These are phyloP conservation scores for Ceratobasidium sp. DNA, from an alignment of 1,284 basidiomycete species.

Conservation along the genomic window DNA sequence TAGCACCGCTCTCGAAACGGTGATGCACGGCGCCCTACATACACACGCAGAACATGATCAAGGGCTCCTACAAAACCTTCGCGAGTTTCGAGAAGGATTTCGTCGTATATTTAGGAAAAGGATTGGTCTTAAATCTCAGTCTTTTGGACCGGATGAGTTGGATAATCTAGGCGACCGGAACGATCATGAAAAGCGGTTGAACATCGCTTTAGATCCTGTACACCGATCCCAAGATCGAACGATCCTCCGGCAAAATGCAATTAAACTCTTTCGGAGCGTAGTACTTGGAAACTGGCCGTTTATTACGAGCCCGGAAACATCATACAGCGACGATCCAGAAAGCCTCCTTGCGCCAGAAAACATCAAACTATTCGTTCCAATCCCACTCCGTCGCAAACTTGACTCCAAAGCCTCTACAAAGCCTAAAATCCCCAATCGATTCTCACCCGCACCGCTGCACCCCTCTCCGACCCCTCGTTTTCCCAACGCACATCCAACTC, in stretches of 20 bases:
- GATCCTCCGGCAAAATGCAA: slow-evolving; percentile 11
- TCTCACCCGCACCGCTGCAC: slow-evolving; percentile 25
- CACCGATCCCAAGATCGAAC: background rate
- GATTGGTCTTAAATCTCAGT: background rate
- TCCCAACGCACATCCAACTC: slow-evolving; percentile 24
- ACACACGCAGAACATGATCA: background rate
- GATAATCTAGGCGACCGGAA: background rate
- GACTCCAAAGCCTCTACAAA: background rate
- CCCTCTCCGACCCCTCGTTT: slow-evolving; percentile 32
- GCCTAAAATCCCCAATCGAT: background rate
- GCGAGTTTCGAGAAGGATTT: slow-evolving; percentile 24
- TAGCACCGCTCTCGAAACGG: slow-evolving; percentile 9
- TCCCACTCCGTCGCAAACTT: background rate
- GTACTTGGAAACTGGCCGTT: slow-evolving; percentile 42
- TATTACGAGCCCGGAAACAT: background rate
- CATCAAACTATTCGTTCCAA: slow-evolving; percentile 1
- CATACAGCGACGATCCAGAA: background rate
- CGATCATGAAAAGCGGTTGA: background rate
- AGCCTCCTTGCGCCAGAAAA: background rate
- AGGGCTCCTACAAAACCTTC: background rate
- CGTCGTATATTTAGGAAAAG: background rate
- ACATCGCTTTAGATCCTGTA: background rate
- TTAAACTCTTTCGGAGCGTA: slow-evolving; percentile 23
- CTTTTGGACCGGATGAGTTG: background rate
- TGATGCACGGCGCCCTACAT: slow-evolving; percentile 18